phyloP scores from a whole-genome alignment of 257 asterid genomes.

The Nicotiana noctiflora region DNA sequence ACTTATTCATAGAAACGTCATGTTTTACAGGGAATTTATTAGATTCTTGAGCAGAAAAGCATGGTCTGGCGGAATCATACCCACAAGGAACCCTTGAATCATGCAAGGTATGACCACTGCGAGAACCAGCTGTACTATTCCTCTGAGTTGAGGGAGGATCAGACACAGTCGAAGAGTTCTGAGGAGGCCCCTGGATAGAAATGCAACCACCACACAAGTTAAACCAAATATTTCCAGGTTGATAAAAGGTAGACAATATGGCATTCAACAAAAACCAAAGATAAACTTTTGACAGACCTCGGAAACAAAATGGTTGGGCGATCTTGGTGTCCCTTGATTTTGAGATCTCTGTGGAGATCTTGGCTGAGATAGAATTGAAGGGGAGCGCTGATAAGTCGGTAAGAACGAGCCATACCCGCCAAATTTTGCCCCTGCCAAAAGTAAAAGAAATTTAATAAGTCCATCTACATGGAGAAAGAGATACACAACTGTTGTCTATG shows the following conservation, averaged over 20 bases:
- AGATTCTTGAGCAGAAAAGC: constrained; percentile 31
- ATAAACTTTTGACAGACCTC: constrained; percentile 41
- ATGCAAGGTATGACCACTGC: constrained; percentile 20
- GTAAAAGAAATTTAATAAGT: constrained; percentile 17
- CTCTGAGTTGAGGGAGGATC: constrained; percentile 34
- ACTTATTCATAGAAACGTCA: constrained; percentile 38
- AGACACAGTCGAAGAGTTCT: constrained; percentile 23
- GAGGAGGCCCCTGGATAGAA: constrained; percentile 45
- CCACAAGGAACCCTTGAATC: constrained; percentile 28
- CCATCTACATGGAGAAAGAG: constrained; percentile 13
- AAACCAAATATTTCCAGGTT: constrained; percentile 14
- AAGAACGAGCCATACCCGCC: constrained; percentile 95
- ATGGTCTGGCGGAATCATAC: constrained; percentile 30
- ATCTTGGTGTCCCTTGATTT: constrained; percentile 34
- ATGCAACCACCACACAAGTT: constrained; percentile 28
- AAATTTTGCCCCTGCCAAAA: constrained; percentile 65
- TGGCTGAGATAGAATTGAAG: constrained; percentile 51
- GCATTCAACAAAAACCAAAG: constrained; percentile 16
- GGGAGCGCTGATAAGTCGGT: constrained; percentile 71
- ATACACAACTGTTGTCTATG: constrained; percentile 1
- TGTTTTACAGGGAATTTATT: constrained; percentile 34
- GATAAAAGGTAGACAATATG: constrained; percentile 8
- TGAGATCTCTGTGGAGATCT: constrained; percentile 56
- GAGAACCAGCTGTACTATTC: constrained; percentile 28
- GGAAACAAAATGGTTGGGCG: constrained; percentile 29